phyloP scores from a whole-genome alignment of 2,329 filamentous ascomycete species.

The Daldinia eschscholtzii region DNA sequence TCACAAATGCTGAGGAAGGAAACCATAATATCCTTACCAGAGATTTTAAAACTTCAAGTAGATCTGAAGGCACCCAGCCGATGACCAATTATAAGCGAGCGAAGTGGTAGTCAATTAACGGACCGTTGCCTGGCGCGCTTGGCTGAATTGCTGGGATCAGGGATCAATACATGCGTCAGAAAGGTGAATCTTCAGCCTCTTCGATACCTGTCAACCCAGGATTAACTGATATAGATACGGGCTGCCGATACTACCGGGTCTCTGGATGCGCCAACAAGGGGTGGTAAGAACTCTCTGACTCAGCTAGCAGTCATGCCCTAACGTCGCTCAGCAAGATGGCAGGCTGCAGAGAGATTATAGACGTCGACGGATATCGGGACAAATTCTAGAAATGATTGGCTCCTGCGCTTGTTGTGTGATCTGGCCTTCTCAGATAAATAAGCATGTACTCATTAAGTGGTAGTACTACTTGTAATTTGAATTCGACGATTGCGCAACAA shows the following conservation, averaged over 20 bases:
- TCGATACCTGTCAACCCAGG: slow-evolving; percentile 30
- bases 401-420: slow-evolving; percentile 44
- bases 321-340: slow-evolving; percentile 41
- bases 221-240: slow-evolving; percentile 25
- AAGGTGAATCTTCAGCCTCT: slow-evolving; percentile 41
- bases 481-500: slow-evolving; percentile 22
- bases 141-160: slow-evolving; percentile 37
- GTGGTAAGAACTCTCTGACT: slow-evolving; percentile 37
- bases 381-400: slow-evolving; percentile 46
- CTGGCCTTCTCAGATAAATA: slow-evolving; percentile 44
- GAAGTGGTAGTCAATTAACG: slow-evolving; percentile 23
- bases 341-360: slow-evolving; percentile 42
- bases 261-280: slow-evolving; percentile 26
- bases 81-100: slow-evolving; percentile 23
- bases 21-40: slow-evolving; percentile 34
- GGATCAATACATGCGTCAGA: slow-evolving; percentile 36
- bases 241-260: slow-evolving; percentile 29
- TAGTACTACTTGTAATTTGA: slow-evolving; percentile 40
- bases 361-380: slow-evolving; percentile 46
- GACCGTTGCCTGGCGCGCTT: slow-evolving; percentile 31
- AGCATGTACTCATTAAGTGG: slow-evolving; percentile 47
- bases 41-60: slow-evolving; percentile 15
- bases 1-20: slow-evolving; percentile 8
- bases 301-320: slow-evolving; percentile 44
- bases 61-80: slow-evolving; percentile 18